Conservation (phyloP, 2,329 filamentous ascomycete species). For the Fusarium poae region DNA sequence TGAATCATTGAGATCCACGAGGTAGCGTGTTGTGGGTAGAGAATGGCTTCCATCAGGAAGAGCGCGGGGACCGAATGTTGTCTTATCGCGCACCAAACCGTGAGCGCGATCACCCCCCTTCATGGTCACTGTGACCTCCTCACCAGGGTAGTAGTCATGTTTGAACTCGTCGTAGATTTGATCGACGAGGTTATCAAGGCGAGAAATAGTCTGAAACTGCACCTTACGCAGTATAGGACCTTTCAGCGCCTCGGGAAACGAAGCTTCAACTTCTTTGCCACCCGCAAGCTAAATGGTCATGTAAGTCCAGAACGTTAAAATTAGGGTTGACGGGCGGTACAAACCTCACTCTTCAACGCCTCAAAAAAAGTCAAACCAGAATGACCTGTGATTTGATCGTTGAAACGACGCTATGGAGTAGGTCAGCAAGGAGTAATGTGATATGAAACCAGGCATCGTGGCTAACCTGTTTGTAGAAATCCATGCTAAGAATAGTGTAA, state of each 20-base stretch:
- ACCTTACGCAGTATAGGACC: slow-evolving; percentile 90
- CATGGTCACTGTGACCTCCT: slow-evolving; percentile 81
- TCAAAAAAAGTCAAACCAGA: slow-evolving; percentile 93
- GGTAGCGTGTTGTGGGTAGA: slow-evolving; percentile 81
- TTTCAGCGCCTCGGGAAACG: slow-evolving; percentile 91
- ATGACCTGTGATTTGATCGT: slow-evolving; percentile 95
- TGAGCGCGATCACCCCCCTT: slow-evolving; percentile 76
- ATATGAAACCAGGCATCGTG: slow-evolving; percentile 9
- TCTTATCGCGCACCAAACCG: slow-evolving; percentile 87
- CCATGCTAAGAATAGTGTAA: slow-evolving; percentile 70
- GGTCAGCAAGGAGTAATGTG: slow-evolving; percentile 34
- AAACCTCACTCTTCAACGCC: slow-evolving; percentile 89
- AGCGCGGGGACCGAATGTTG: slow-evolving; percentile 73
- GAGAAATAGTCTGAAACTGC: slow-evolving; percentile 88
- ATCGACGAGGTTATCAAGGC: slow-evolving; percentile 85
- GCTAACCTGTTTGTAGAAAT: slow-evolving; percentile 90
- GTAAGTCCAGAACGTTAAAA: slow-evolving; percentile 25
- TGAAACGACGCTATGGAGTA: slow-evolving; percentile 79
- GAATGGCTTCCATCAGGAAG: slow-evolving; percentile 77
- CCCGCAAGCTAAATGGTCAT: slow-evolving; percentile 71
- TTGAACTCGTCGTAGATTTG: slow-evolving; percentile 83
- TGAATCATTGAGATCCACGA: slow-evolving; percentile 79
- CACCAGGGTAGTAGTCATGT: slow-evolving; percentile 89
- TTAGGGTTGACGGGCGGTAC: slow-evolving; percentile 49
- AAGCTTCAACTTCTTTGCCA: slow-evolving; percentile 88